Evolutionary conservation across 257 asterid genomes (phyloP), one percentile per base, ranked within the genome.

Genomic region (Nicotiana otophora): DNA sequence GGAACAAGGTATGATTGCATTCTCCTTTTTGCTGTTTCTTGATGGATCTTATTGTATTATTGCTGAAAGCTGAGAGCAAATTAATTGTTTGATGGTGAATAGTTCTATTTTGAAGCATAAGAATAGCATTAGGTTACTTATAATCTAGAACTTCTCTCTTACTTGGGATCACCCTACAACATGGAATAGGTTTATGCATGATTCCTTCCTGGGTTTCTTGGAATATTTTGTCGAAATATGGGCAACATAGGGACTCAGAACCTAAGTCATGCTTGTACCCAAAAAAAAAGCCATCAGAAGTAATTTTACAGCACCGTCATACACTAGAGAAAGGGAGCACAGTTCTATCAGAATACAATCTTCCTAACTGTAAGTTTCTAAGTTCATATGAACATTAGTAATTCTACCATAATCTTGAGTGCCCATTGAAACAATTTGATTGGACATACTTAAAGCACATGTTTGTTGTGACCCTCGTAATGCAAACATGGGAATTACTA

Each of bases 1-100:
- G 99, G 64, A 96, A 96, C 86, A 96, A 96, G 94, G 99, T 94
- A 88, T 51, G 78, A 42, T 42, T 7, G 34, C 60, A 60, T 84
- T 77, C 82, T 79, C 82, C 64, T n/a, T 51, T 54, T 64, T 33
- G 4, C 28, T 64, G 58, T 66, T 67, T 67, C 34, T 63, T 78
- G 67, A 61, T 78, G 20, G 42, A 60, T 82, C 31, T 67, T 26
- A 51, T 28, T 23, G 16, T 51, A 26, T 26, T 26, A 51, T 31
- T 51, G 80, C 16, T 75, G 63, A 75, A 75, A 51, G 80, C 26
- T 51, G 7, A 75, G 46, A 28, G 5, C 1, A 51, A 75, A 75
- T 15, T 48, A 75, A 15, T 51, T 75, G 63, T 51, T 75, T 51
- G 80, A 2, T 51, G 63, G 17, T 48, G 80, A 51, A 26, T 75